Conservation (phyloP, 2,329 filamentous ascomycete genomes). For the Coniochaeta prunicola region DNA sequence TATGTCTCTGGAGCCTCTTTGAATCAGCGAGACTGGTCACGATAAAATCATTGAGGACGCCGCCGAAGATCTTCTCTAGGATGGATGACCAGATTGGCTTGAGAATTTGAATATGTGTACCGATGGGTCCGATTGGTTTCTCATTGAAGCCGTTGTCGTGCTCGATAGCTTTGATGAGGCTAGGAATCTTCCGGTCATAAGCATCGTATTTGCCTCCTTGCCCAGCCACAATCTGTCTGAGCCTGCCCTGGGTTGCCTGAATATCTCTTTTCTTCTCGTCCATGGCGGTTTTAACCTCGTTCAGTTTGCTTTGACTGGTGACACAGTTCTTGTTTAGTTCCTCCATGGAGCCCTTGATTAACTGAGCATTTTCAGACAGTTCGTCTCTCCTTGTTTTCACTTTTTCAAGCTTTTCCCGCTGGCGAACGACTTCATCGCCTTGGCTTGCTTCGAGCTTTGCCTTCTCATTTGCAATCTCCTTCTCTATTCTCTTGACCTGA, state of each 20-base stretch:
- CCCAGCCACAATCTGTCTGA: slow-evolving; percentile 46
- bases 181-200: slow-evolving; percentile 56
- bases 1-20: slow-evolving; percentile 56
- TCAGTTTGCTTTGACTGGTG: not conserved
- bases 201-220: slow-evolving; percentile 53
- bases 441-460: slow-evolving; percentile 58
- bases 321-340: slow-evolving; percentile 13
- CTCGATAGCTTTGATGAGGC: slow-evolving; percentile 61
- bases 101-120: slow-evolving; percentile 65
- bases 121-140: slow-evolving; percentile 78
- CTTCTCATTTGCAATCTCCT: slow-evolving; percentile 47
- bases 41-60: slow-evolving; percentile 66
- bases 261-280: slow-evolving; percentile 48
- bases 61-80: slow-evolving; percentile 71
- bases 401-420: slow-evolving; percentile 49
- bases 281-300: slow-evolving; percentile 17
- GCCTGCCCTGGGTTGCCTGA: slow-evolving; percentile 38
- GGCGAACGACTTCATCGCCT: slow-evolving; percentile 61
- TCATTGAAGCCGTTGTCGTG: slow-evolving; percentile 60
- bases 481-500: slow-evolving; percentile 36
- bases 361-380: slow-evolving; percentile 27
- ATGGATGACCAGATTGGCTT: slow-evolving; percentile 79
- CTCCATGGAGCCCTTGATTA: slow-evolving; percentile 21
- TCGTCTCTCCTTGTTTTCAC: slow-evolving; percentile 43
- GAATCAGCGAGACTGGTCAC: slow-evolving; percentile 74